Evolutionary conservation across 2,329 filamentous ascomycete species (phyloP).

Genomic region (Aschersonia sp.): DNA sequence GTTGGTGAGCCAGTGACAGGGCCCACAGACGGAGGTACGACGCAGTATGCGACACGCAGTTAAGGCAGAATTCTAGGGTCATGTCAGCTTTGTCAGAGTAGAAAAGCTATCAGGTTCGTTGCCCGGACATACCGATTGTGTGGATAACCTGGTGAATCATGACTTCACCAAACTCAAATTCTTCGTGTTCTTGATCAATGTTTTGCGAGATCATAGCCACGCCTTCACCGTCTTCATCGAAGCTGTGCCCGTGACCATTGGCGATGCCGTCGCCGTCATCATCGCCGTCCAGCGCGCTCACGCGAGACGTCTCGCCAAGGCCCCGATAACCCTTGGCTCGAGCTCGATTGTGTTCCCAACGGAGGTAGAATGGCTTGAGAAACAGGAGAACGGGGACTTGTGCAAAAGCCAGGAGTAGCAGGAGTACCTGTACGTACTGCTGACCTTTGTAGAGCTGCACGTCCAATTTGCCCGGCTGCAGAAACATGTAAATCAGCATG

Average conservation of each 20-base stretch:
- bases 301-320: conserved; percentile 74
- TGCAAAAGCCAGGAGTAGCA: conserved; percentile 67
- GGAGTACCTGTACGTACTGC: conserved; percentile 54
- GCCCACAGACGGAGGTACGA: conserved; percentile 99
- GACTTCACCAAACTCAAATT: conserved; percentile 92
- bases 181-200: conserved; percentile 73
- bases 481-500: conserved; percentile 99
- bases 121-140: conserved; percentile 61
- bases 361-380: conserved; percentile 89
- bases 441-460: conserved; percentile 70
- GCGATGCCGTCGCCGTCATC: conserved; percentile 47
- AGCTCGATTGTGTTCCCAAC: conserved; percentile 83
- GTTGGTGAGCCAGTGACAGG: conserved; percentile 90
- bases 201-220: conserved; percentile 82
- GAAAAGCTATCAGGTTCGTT: background rate
- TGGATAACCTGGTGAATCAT: conserved; percentile 99
- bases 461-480: conserved; percentile 63
- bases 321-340: conserved; percentile 82
- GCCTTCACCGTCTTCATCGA: conserved; percentile 59
- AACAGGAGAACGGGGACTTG: conserved; percentile 88
- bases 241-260: conserved; percentile 43
- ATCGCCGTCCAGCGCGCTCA: conserved; percentile 82
- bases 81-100: background rate
- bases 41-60: conserved; percentile 96
- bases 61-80: conserved; percentile 78